Conservation (phyloP, 768 basidiomycete species). For the Suillus hirtellus region DNA sequence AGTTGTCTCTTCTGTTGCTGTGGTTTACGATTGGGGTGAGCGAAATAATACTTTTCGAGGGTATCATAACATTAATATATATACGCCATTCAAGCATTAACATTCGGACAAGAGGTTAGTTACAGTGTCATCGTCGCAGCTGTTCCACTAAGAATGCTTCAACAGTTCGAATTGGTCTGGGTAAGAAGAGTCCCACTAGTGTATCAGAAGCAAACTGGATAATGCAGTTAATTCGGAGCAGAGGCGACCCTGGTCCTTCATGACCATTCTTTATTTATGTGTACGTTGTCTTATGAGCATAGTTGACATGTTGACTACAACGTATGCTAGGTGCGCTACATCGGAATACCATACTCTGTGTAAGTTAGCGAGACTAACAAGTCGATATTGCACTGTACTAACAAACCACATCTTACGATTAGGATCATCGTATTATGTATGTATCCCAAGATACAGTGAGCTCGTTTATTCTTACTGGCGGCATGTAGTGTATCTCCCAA, state of each 20-base stretch:
- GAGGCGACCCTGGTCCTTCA: background rate
- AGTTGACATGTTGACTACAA: background rate
- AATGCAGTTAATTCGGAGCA: background rate
- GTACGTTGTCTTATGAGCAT: background rate
- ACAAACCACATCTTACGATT: background rate
- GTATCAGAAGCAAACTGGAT: background rate
- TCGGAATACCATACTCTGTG: background rate
- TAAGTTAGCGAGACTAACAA: background rate
- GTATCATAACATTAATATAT: background rate
- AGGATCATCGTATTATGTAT: background rate
- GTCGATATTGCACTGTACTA: background rate
- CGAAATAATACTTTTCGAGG: background rate
- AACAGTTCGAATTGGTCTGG: background rate
- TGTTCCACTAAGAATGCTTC: background rate
- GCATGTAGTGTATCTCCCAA: background rate
- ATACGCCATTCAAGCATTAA: background rate
- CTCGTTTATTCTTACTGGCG: background rate
- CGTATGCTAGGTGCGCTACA: background rate
- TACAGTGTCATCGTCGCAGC: background rate
- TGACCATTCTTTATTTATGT: background rate
- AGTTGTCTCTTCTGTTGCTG: background rate
- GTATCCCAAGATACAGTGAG: background rate
- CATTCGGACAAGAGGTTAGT: background rate
- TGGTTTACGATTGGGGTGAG: background rate
- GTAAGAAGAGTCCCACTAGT: background rate